These are phyloP conservation scores for Sugiyamaella xylanicola DNA, from an alignment of 1,139 yeast species.

Conservation along the genomic window DNA sequence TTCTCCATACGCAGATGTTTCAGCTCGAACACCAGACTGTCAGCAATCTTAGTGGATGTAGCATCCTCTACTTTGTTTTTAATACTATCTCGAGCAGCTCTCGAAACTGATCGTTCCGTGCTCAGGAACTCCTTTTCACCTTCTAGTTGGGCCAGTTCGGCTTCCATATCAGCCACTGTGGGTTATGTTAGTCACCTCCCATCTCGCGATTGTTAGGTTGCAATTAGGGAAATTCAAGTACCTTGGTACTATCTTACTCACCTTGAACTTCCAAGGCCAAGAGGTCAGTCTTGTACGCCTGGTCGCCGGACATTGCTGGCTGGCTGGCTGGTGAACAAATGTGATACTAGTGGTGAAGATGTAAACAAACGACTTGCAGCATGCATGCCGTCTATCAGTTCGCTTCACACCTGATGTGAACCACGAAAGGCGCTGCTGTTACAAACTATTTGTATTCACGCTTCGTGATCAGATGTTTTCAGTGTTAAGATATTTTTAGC, in stretches of 20 bases:
- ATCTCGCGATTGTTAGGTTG: too few relatives aligned
- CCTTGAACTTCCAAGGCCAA: constrained; percentile 11
- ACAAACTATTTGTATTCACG: neutral
- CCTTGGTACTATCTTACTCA: neutral
- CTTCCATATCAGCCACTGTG: constrained; percentile 12
- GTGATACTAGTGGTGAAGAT: neutral
- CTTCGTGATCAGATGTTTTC: too few relatives aligned
- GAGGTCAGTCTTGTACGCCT: constrained; percentile 8
- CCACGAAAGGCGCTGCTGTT: neutral
- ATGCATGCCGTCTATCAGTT: neutral
- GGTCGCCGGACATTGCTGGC: neutral
- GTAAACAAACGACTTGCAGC: constrained; percentile 11
- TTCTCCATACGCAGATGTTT: constrained; percentile 29
- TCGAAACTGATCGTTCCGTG: neutral
- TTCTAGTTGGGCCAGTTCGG: constrained; percentile 5
- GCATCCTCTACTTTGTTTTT: neutral
- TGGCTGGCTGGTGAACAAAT: neutral
- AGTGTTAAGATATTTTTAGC: too few relatives aligned
- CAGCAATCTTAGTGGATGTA: neutral
- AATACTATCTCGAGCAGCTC: neutral
- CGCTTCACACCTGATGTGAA: neutral
- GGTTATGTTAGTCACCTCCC: constrained; percentile 2
- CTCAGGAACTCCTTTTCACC: constrained; percentile 3
- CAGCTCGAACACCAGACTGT: constrained; percentile 13
- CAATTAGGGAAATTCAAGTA: too few relatives aligned